Conservation (phyloP, 768 basidiomycete species). For the Serendipita vermifera region DNA sequence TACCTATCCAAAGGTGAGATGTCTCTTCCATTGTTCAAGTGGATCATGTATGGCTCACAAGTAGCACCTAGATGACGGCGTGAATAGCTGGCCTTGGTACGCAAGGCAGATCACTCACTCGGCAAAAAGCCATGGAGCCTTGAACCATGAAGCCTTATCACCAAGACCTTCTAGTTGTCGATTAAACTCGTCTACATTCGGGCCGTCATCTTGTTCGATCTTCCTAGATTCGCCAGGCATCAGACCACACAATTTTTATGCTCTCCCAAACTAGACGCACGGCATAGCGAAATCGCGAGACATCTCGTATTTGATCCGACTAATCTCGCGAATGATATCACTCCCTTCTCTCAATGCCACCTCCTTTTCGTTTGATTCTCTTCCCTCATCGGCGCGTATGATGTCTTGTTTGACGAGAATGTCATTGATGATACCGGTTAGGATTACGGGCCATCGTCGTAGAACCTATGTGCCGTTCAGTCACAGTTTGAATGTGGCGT, state of each 20-base stretch:
- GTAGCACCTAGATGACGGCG: conserved; percentile 44
- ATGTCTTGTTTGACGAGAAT: conserved; percentile 23
- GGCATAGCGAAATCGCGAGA: conserved; percentile 54
- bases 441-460: conserved; percentile 42
- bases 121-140: conserved; percentile 89
- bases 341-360: conserved; percentile 57
- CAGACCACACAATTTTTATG: no score
- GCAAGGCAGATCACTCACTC: conserved; percentile 44
- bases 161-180: conserved; percentile 44
- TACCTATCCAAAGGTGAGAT: conserved; percentile 40
- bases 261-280: conserved; percentile 27
- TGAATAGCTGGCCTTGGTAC: not conserved
- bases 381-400: not conserved
- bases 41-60: conserved; percentile 33
- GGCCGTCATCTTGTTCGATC: conserved; percentile 63
- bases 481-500: conserved; percentile 68
- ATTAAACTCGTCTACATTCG: conserved; percentile 65
- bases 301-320: conserved; percentile 82
- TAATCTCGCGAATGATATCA: conserved; percentile 55
- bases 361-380: conserved; percentile 25
- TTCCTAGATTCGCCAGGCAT: no score
- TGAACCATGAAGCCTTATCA: conserved; percentile 62
- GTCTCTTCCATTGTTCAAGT: conserved; percentile 1
- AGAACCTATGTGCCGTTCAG: not conserved
- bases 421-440: conserved; percentile 67